phyloP scores from a whole-genome alignment of 495 filamentous ascomycete genomes.

The Cercophora scortea region DNA sequence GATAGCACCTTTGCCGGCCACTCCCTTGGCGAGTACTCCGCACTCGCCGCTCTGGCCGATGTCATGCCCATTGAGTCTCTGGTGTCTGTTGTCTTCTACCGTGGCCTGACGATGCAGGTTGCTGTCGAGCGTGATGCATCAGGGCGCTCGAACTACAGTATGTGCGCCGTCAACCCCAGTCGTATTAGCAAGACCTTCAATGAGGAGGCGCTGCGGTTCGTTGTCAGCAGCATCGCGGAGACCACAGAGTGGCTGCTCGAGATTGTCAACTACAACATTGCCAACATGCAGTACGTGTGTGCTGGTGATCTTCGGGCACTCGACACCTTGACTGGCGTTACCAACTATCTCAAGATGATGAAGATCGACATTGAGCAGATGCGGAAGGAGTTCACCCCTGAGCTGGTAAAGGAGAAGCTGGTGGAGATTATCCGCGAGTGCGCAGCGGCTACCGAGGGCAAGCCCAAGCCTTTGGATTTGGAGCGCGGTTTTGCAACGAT shows the following conservation, averaged over 20 bases:
- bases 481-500: slow-evolving; percentile 96
- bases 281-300: slow-evolving; percentile 97
- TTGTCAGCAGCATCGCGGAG: slow-evolving; percentile 86
- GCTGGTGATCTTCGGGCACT: slow-evolving; percentile 94
- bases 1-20: slow-evolving; percentile 97
- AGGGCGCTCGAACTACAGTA: slow-evolving; percentile 93
- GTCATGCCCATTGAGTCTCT: slow-evolving; percentile 99
- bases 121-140: slow-evolving; percentile 91
- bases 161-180: slow-evolving; percentile 98
- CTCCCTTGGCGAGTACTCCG: slow-evolving; percentile 97
- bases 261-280: slow-evolving; percentile 98
- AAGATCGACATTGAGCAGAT: slow-evolving; percentile 93
- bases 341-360: slow-evolving; percentile 90
- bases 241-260: slow-evolving; percentile 91
- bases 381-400: slow-evolving; percentile 74
- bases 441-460: slow-evolving; percentile 75
- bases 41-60: slow-evolving; percentile 90
- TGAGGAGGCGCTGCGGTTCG: slow-evolving; percentile 90
- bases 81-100: slow-evolving; percentile 98
- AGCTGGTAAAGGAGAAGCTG: slow-evolving; percentile 42
- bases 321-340: slow-evolving; percentile 84
- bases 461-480: slow-evolving; percentile 79
- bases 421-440: slow-evolving; percentile 71
- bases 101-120: slow-evolving; percentile 98
- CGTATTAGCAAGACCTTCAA: slow-evolving; percentile 97